phyloP scores from a whole-genome alignment of 225 moss, liverwort and hornwort genomes.

The Marchantia polymorpha region DNA sequence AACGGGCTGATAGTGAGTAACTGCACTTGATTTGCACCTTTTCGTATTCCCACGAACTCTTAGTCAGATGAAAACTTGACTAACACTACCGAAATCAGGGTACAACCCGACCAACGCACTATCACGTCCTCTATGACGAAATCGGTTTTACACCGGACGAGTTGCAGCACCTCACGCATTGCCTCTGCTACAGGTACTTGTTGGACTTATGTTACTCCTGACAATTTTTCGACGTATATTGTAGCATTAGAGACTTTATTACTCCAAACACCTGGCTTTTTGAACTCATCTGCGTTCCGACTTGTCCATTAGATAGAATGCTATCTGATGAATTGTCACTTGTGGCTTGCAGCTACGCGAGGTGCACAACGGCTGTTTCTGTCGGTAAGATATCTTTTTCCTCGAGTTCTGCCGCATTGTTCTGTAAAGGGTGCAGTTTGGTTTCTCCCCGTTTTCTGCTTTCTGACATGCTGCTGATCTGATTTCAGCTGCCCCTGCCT shows the following conservation, averaged over 20 bases:
- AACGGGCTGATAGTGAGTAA: conserved; percentile 68
- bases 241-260: too few species aligned
- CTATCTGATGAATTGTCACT: neutral
- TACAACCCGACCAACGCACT: conserved; percentile 86
- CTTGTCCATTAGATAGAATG: neutral
- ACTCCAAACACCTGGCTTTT: neutral
- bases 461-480: neutral
- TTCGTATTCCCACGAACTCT: neutral
- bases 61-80: neutral
- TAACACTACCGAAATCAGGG: conserved; percentile 48
- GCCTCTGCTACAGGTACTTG: conserved; percentile 79
- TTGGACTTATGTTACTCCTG: neutral
- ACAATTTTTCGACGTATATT: neutral
- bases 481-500: conserved; percentile 75
- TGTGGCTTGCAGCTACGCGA: conserved; percentile 55
- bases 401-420: neutral
- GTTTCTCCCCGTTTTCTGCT: neutral
- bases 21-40: neutral
- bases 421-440: neutral
- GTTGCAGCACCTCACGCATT: conserved; percentile 74
- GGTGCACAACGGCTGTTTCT: conserved; percentile 83
- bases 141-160: conserved; percentile 72
- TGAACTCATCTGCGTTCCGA: neutral
- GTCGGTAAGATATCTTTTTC: conserved; percentile 48
- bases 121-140: conserved; percentile 88